Evolutionary conservation across 441 rosid species (phyloP), one percentile per base, ranked within the genome.

Genomic region (Daphne laureola): DNA sequence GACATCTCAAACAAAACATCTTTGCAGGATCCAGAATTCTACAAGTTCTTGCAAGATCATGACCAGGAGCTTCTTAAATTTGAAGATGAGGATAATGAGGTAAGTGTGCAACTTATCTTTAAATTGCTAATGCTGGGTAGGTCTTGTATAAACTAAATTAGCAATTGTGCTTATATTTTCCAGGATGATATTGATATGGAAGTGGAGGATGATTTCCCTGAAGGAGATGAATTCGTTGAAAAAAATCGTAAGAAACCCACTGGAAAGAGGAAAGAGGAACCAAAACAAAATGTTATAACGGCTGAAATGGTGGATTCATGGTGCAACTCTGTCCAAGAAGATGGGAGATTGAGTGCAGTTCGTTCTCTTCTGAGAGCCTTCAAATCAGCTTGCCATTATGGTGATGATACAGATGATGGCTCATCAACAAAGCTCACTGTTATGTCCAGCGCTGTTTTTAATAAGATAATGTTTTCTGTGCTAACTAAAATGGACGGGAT

Each of bases 381-480:
- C 69, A 79, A 96, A 77, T 78, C 77, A 57, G 97, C 97, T 8
- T 86, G 96, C 65, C 97, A 92, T 69, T 86, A 86, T 49, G 98
- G 98, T 47, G 97, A 89, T 77, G 98, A 92, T 64, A 66, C 73
- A 0, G 94, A 72, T 52, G 88, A 69, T 50, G 85, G 79, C 17
- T 68, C 85, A 49, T 57, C 87, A 2, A 23, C 55, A 14, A 84
- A 83, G 76, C 77, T 89, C 15, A 77, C 78, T 17, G 66, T 67
- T 58, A 83, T 93, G 87, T 82, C 97, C 12, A 84, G 98, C 44
- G 65, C 69, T 67, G 96, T 87, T 45, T 93, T 93, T 64, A 93
- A 93, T 62, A 75, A 87, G 71, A 79, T 84, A 55, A 89, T 93
- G 98, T 55, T 82, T 53, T 80, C 78, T 60, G 83, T 79, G 26